phyloP scores from a whole-genome alignment of 1,284 basidiomycete genomes.

The Cutaneotrichosporon sp. region DNA sequence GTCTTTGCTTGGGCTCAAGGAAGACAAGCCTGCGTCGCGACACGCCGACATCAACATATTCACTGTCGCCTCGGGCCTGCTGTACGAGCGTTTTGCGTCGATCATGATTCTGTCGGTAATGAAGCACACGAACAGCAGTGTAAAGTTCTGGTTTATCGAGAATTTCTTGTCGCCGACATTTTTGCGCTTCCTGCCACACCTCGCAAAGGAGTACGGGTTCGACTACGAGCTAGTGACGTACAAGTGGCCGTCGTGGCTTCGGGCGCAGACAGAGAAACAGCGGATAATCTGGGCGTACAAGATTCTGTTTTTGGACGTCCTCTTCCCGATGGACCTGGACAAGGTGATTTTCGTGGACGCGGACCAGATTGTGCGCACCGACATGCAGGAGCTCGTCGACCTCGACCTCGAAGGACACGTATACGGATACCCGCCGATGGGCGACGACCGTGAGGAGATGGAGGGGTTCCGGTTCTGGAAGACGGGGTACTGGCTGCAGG shows the following conservation, averaged over 20 bases:
- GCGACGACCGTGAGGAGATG: constrained; percentile 88
- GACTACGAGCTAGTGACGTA: constrained; percentile 93
- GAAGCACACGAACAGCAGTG: constrained; percentile 81
- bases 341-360: constrained; percentile 99
- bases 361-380: constrained; percentile 93
- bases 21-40: constrained; percentile 32
- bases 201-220: constrained; percentile 84
- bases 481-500: constrained; percentile 86
- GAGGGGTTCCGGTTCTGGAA: constrained; percentile 99
- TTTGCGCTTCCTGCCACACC: constrained; percentile 89
- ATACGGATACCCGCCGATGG: constrained; percentile 96
- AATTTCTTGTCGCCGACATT: constrained; percentile 98
- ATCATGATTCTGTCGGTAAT: constrained; percentile 98
- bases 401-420: constrained; percentile 84
- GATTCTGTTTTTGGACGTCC: constrained; percentile 95
- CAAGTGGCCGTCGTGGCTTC: constrained; percentile 97
- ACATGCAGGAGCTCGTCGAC: constrained; percentile 86
- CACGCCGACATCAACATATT: constrained; percentile 94
- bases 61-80: constrained; percentile 90
- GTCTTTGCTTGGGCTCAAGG: constrained; percentile 32
- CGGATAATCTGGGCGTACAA: constrained; percentile 99
- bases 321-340: constrained; percentile 96
- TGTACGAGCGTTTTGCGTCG: constrained; percentile 96
- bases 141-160: constrained; percentile 99
- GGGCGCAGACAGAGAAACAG: constrained; percentile 95